A percentile compares a stretch with the other conserved stretches of the same genome.
phyloP scores from a whole-genome alignment of 139 green algal species.

The Picochlorum sp. region DNA sequence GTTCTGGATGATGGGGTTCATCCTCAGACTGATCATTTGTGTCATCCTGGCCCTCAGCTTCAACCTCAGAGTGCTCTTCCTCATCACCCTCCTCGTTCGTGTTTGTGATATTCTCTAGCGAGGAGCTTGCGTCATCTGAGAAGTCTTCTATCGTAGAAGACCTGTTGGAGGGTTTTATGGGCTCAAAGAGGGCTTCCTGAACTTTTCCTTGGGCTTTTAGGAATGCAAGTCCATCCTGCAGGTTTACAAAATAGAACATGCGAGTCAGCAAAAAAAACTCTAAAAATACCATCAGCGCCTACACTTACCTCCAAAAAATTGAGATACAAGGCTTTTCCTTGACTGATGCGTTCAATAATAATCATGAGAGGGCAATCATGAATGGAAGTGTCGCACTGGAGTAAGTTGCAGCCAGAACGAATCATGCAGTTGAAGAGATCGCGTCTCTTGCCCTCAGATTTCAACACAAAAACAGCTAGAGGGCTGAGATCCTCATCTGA shows the following conservation, averaged over 20 bases:
- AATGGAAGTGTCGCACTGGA: background rate
- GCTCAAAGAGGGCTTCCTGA: background rate
- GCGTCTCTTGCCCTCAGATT: background rate
- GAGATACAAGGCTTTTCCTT: background rate
- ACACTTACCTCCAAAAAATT: background rate
- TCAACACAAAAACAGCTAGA: background rate
- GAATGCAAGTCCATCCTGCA: background rate
- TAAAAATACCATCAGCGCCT: too few species aligned
- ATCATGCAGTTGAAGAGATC: conserved; percentile 1
- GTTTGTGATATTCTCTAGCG: too few species aligned
- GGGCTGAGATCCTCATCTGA: background rate
- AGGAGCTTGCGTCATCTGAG: too few species aligned
- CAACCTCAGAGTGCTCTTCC: background rate
- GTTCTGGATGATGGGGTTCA: background rate
- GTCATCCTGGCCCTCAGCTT: background rate
- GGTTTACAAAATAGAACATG: too few species aligned
- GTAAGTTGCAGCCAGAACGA: background rate
- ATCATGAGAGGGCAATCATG: background rate
- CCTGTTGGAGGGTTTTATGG: background rate
- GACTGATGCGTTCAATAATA: background rate
- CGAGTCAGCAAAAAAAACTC: too few species aligned
- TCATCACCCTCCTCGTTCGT: background rate
- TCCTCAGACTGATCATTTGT: background rate
- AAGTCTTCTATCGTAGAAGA: too few species aligned
- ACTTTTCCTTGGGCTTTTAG: background rate